phyloP scores from a whole-genome alignment of 1,139 yeast genomes.

The Schwanniomyces etchellsii region DNA sequence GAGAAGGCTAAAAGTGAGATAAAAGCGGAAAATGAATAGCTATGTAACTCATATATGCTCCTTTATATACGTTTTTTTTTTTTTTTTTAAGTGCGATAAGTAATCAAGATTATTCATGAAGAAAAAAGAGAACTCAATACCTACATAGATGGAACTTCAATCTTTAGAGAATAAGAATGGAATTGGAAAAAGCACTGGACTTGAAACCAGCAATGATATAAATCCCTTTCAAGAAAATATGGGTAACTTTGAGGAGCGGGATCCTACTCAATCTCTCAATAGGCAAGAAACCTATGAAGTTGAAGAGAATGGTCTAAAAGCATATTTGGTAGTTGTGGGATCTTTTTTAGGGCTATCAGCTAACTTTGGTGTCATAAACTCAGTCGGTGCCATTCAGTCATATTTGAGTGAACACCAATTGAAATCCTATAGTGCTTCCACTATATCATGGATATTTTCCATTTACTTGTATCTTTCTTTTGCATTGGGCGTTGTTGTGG shows the following conservation, averaged over 20 bases:
- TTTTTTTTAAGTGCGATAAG: not conserved
- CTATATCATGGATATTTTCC: conserved; percentile 34
- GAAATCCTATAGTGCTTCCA: conserved; percentile 12
- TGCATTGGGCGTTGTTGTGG: conserved; percentile 27
- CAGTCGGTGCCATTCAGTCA: conserved; percentile 34
- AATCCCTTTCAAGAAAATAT: no score
- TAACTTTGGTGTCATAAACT: conserved; percentile 26
- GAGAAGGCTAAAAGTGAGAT: conserved; percentile 17
- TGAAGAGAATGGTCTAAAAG: conserved; percentile 18
- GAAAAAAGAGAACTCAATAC: not conserved
- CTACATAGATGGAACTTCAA: no score
- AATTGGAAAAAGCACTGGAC: no score
- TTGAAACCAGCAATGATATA: no score
- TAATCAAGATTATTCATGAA: not conserved
- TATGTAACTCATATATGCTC: not conserved
- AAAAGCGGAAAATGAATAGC: conserved; percentile 13
- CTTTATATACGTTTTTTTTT: not conserved
- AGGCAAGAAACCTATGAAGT: no score
- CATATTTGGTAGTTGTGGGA: conserved; percentile 29
- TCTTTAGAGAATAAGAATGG: no score
- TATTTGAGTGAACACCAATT: conserved; percentile 29
- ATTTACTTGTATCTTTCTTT: conserved; percentile 27
- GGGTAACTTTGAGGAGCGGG: no score
- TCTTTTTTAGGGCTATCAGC: conserved; percentile 28
- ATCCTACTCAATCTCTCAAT: no score